phyloP scores from a whole-genome alignment of 169 alveolate species.

The Theileria orientalis region DNA sequence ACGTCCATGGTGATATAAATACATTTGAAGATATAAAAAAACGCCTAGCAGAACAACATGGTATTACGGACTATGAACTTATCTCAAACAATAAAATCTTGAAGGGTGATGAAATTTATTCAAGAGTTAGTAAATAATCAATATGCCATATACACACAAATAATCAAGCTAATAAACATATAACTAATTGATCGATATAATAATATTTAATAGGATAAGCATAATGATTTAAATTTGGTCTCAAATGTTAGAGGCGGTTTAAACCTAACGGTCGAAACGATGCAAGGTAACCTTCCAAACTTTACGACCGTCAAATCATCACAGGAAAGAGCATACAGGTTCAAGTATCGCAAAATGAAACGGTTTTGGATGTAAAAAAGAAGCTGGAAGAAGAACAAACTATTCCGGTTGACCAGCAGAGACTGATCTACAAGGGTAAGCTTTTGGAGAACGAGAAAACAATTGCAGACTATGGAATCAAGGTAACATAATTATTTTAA shows the following conservation, averaged over 20 bases:
- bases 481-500: constrained; percentile 18
- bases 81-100: constrained; percentile 2
- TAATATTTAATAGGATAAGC: neutral
- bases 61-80: constrained; percentile 5
- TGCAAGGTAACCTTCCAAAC: constrained; percentile 37
- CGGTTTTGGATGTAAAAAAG: constrained; percentile 54
- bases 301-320: neutral
- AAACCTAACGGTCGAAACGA: constrained; percentile 50
- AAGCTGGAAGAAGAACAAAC: constrained; percentile 50
- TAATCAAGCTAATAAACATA: no score
- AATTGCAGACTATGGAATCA: constrained; percentile 55
- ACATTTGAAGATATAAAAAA: constrained; percentile 29
- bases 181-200: neutral
- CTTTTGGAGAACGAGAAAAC: constrained; percentile 55
- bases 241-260: constrained; percentile 48
- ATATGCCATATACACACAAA: no score
- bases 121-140: constrained; percentile 11
- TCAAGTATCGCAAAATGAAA: constrained; percentile 51
- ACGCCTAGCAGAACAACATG: neutral
- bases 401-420: constrained; percentile 61
- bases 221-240: neutral
- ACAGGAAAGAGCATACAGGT: constrained; percentile 48
- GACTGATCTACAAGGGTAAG: constrained; percentile 55
- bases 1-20: constrained; percentile 14
- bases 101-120: constrained; percentile 7